These are phyloP conservation scores for Dendrobium huoshanense DNA, from an alignment of 106 monocot species.

Conservation along the genomic window DNA sequence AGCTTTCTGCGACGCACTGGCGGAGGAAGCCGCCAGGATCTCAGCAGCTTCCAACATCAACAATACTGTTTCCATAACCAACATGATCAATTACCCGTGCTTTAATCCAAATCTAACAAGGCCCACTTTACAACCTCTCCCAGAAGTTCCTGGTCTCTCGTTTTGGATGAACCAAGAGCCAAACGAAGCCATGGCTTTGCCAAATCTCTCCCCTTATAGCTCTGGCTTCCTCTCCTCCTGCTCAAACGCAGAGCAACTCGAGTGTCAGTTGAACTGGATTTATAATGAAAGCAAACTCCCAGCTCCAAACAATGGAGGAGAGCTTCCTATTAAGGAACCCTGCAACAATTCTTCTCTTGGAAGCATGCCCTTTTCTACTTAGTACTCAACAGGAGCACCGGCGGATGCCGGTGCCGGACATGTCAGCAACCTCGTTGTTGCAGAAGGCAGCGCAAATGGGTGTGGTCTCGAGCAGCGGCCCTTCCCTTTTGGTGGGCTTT, in stretches of 20 bases:
- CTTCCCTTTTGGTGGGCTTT: constrained; percentile 8
- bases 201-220: constrained; percentile 10
- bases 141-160: constrained; percentile 6
- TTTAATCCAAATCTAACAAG: background rate
- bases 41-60: constrained; percentile 22
- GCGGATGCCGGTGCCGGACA: constrained; percentile 8
- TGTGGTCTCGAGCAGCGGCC: constrained; percentile 8
- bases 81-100: background rate
- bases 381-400: constrained; percentile 23
- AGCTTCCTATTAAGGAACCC: background rate
- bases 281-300: constrained; percentile 14
- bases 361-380: constrained; percentile 26
- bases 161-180: constrained; percentile 11
- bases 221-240: constrained; percentile 21
- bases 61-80: background rate
- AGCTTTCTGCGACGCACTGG: constrained; percentile 70
- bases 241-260: constrained; percentile 17
- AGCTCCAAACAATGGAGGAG: background rate
- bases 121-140: background rate
- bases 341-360: constrained; percentile 12
- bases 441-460: constrained; percentile 58
- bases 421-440: constrained; percentile 53
- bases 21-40: constrained; percentile 55
- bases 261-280: constrained; percentile 29
- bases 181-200: background rate